Evolutionary conservation across 345 rosid species (phyloP), one percentile per base, ranked within the genome.

Genomic region (Gossypium turneri): DNA sequence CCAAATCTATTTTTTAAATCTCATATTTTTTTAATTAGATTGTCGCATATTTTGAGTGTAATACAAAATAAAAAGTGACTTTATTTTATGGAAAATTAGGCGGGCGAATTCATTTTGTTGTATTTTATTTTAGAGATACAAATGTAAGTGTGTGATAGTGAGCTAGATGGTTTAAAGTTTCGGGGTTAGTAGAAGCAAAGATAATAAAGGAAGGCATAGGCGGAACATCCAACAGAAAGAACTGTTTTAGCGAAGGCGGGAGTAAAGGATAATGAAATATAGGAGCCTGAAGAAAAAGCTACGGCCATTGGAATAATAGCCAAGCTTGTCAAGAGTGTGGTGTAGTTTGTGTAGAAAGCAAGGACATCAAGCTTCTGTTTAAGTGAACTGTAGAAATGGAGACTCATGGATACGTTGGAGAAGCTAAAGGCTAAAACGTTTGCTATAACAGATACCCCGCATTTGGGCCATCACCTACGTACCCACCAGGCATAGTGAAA

Each of bases 211-310:
- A 29, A 29, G 6, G 38, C 6, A 29, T 29, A 29, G 38, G 6
- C 1, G 34, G 34, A 29, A 29, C 34, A 29, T 29, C 34, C 34
- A 29, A 29, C 1, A 29, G 38, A 29, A 3, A 67, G 57, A 67
- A 67, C 57, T 22, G 43, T 20, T 13, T 13, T 50, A 12, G 43
- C 72, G 19, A 67, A 41, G 6, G 43, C 38, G 3, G 72, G 38
- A 24, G 57, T 12, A 67, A 12, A 15, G 25, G 6, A 34, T 24
- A 67, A 48, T 3, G 57, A 10, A 16, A 41, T 57, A 48, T 67
- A 67, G 55, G 72, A 47, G 13, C 72, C 72, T 48, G 72, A 67
- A 25, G 24, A 7, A 8, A 67, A 67, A 25, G 72, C 56, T 24
- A 22, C 15, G 22, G 9, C 72, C 57, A 48, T 22, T 48, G 72